Evolutionary conservation across 2,329 filamentous ascomycete species (phyloP).

Genomic region (Colletotrichum sp.): DNA sequence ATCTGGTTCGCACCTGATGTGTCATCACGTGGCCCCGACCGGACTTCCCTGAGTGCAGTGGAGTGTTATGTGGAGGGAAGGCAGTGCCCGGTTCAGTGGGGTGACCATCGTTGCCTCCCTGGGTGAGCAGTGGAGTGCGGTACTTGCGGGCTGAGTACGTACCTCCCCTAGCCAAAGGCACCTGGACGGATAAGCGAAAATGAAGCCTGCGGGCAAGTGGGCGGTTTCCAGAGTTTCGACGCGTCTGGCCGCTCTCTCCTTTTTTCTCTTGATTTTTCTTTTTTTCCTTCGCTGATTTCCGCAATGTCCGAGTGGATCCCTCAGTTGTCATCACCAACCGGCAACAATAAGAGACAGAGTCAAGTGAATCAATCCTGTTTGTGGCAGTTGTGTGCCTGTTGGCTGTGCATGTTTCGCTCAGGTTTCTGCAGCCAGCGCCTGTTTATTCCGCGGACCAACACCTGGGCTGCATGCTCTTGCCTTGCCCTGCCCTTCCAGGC

Average conservation of each 20-base stretch:
- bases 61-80: neutral
- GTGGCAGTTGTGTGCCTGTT: neutral
- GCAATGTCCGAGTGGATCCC: constrained; percentile 5
- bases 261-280: neutral
- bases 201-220: neutral
- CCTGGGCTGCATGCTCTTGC: neutral
- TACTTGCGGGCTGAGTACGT: neutral
- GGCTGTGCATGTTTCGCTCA: constrained; percentile 5
- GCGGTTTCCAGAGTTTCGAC: neutral
- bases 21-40: neutral
- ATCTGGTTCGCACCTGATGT: neutral
- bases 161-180: neutral
- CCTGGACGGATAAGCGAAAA: neutral
- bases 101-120: neutral
- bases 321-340: neutral
- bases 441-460: neutral
- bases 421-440: constrained; percentile 1
- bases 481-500: neutral
- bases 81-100: neutral
- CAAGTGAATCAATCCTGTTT: neutral
- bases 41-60: neutral
- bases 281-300: neutral
- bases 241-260: neutral
- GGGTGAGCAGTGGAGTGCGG: neutral
- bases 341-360: neutral